Evolutionary conservation across 2,329 filamentous ascomycete species (phyloP), one percentile per base, ranked within the genome.

Genomic region (Aspergillus niger): DNA sequence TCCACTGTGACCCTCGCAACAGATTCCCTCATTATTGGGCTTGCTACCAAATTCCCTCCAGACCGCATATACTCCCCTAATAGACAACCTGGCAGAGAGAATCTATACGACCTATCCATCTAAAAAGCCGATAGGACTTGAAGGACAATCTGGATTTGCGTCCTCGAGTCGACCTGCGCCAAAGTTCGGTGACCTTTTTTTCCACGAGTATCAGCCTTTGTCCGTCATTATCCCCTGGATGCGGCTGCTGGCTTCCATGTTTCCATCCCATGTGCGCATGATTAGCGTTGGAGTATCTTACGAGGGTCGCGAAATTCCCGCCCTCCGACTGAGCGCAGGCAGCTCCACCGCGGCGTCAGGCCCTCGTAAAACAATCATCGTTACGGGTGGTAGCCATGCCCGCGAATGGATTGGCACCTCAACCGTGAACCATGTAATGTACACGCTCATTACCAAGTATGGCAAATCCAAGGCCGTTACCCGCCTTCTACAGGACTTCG

Each of bases 341-440:
- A 78, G 82, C 69, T 80, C 81, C 72, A 68, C 80, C 49, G 70
- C 80, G 57, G 70, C 83, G 6, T 69, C 78, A 2, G 70, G 72
- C 11, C 82, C 81, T 5, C 86, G 91, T 53, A 91, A 91, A 74
- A 94, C 91, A 0, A 86, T 97, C 59, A 81, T 97, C 54, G 81
- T 99, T 20, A 88, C 88, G 3, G 95, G 92, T 57, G 94, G 94
- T 52, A 83, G 91, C n/a, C 95, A 98, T 75, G 94, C 93, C 3
- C 86, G 95, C 39, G 95, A 99, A 81, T 99, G 95, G 95, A 96
- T 99, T 66, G 91, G 92, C 50, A 92, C 90, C 0, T 95, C 89
- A 70, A 96, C 92, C 0, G 91, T 96, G 55, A 96, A 90, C 69
- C 98, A 96, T 70, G 80, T 97, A 30, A 92, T 94, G 8, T 97